Evolutionary conservation across 306 rosid genomes (phyloP), one percentile per base, ranked within the genome.

Genomic region (Fragaria nilgerrensis): DNA sequence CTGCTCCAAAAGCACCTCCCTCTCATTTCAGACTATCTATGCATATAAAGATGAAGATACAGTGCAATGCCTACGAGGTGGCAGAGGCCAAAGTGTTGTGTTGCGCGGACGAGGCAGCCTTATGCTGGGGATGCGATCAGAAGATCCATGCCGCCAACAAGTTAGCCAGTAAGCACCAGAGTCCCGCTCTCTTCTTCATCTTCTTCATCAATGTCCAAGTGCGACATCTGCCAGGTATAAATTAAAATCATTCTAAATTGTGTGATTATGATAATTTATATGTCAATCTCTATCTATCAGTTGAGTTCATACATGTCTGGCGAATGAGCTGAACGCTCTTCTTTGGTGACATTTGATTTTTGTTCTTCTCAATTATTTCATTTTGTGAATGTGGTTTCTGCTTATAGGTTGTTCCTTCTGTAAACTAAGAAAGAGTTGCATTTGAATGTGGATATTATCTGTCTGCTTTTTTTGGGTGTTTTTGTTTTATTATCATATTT

Each of bases 51-150:
- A 95, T 95, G 99, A 92, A 91, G 89, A 95, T 95, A 89, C 97
- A 92, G 89, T 95, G 99, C 68, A 87, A 86, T 88, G 97, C 88
- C 19, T 90, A 97, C 79, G 97, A 92, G 70, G 91, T 74, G 69
- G 92, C 91, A 7, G 99, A 90, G 87, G 99, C 99, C 1, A 84
- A 81, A 75, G 89, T 90, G 73, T 61, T 93, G 10, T 90, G 96
- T 37, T 88, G 94, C 70, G 97, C 88, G 7, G 97, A 92, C 49
- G 99, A 95, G 83, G 99, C 97, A 19, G 97, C 97, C 36, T 78
- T 95, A 53, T 95, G 99, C 77, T 87, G 91, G 93, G 88, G 85
- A 1, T 93, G 96, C 68, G 94, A 93, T 61, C 82, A 90, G 74
- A 90, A 87, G 77, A 85, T 90, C 83, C 94, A 93, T 63, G 87